phyloP scores from a whole-genome alignment of 441 rosid species.

The Adansonia gregorii region DNA sequence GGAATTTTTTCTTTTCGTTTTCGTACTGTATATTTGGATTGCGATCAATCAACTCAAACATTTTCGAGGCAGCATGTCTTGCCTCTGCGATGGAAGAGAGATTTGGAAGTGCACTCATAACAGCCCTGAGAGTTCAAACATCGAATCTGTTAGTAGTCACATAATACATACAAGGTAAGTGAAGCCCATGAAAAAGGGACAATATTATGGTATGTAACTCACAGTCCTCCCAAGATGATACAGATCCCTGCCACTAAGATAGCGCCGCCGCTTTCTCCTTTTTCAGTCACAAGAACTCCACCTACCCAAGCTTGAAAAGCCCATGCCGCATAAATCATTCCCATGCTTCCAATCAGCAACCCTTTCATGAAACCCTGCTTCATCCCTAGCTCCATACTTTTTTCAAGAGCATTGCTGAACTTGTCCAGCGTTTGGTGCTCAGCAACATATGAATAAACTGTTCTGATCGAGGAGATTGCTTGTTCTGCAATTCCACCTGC shows the following conservation, averaged over 20 bases:
- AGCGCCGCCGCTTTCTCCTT: slow-evolving; percentile 44
- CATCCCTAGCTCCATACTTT: slow-evolving; percentile 39
- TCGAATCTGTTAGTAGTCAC: neutral
- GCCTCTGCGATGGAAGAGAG: slow-evolving; percentile 44
- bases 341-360: slow-evolving; percentile 51
- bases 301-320: slow-evolving; percentile 53
- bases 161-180: neutral
- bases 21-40: slow-evolving; percentile 38
- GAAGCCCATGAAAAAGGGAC: neutral
- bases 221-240: slow-evolving; percentile 48
- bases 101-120: slow-evolving; percentile 46
- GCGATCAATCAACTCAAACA: slow-evolving; percentile 41
- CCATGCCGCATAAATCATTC: slow-evolving; percentile 45
- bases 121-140: slow-evolving; percentile 32
- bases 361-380: slow-evolving; percentile 54
- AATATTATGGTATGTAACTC: slow-evolving; percentile 28
- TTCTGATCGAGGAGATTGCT: slow-evolving; percentile 43
- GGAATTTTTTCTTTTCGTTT: slow-evolving; percentile 35
- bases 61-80: slow-evolving; percentile 33
- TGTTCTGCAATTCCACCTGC: slow-evolving; percentile 50
- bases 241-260: slow-evolving; percentile 41
- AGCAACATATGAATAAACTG: slow-evolving; percentile 45
- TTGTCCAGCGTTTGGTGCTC: slow-evolving; percentile 40
- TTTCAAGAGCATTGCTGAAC: slow-evolving; percentile 40
- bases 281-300: slow-evolving; percentile 44